A percentile compares a stretch with the other conserved stretches of the same genome.
Evolutionary conservation across 2,329 filamentous ascomycete species (phyloP).

Genomic region (Epichloe sibirici): DNA sequence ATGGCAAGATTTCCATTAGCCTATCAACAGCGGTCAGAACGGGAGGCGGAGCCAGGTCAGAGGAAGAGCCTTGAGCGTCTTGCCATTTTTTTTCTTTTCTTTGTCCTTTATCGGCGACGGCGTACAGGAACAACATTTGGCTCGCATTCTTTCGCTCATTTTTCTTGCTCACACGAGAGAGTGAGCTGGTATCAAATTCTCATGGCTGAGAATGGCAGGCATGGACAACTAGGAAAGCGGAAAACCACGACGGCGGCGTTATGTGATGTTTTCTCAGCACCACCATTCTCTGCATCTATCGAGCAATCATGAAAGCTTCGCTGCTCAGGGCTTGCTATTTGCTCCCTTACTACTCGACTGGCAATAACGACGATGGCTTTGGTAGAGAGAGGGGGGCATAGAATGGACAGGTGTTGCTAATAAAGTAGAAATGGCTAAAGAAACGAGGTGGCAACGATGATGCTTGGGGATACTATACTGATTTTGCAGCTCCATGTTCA

Average conservation of each 20-base stretch:
- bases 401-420: background rate
- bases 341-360: background rate
- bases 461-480: background rate
- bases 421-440: background rate
- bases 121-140: conserved; percentile 7
- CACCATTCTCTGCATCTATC: background rate
- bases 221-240: background rate
- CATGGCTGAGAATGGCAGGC: background rate
- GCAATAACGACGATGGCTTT: background rate
- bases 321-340: background rate
- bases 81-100: background rate
- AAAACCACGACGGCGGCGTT: background rate
- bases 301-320: background rate
- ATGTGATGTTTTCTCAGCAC: background rate
- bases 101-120: conserved; percentile 7
- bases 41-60: conserved; percentile 24
- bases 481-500: background rate
- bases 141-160: background rate
- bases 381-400: background rate
- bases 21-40: conserved; percentile 34
- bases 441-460: background rate
- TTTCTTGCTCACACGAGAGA: background rate
- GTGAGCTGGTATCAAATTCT: background rate
- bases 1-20: conserved; percentile 45
- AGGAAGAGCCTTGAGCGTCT: conserved; percentile 24